These are phyloP conservation scores for Trichocomaceae sp. DNA, from an alignment of 2,329 filamentous ascomycete species.

Conservation along the genomic window DNA sequence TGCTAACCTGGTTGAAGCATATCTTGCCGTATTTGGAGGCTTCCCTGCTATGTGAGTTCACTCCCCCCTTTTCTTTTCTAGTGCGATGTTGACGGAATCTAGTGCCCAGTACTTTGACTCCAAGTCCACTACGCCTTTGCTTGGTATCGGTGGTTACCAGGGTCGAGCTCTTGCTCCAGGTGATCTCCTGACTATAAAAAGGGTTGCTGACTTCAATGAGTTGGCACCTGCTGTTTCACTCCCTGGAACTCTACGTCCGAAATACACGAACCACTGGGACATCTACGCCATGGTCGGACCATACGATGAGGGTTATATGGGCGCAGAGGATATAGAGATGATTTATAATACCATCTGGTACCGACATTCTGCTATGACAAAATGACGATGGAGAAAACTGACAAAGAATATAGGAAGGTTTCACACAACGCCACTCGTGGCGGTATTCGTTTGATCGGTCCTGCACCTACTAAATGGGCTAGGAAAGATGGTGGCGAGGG, in stretches of 20 bases:
- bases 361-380: too few species aligned
- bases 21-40: slow-evolving; percentile 53
- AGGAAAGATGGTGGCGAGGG: slow-evolving; percentile 56
- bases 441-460: slow-evolving; percentile 55
- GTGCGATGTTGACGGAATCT: neutral
- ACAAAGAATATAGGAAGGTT: slow-evolving; percentile 38
- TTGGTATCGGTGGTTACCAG: slow-evolving; percentile 55
- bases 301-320: slow-evolving; percentile 50
- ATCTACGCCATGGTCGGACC: slow-evolving; percentile 51
- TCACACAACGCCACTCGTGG: slow-evolving; percentile 56
- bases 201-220: too few species aligned
- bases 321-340: slow-evolving; percentile 48
- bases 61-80: neutral
- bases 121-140: slow-evolving; percentile 53
- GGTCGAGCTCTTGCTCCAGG: slow-evolving; percentile 50
- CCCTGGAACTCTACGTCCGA: slow-evolving; percentile 42
- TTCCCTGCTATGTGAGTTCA: slow-evolving; percentile 42
- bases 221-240: slow-evolving; percentile 21
- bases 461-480: slow-evolving; percentile 50
- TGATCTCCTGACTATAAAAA: slow-evolving; percentile 44
- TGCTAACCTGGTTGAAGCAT: slow-evolving; percentile 28
- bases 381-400: neutral
- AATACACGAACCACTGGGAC: slow-evolving; percentile 47
- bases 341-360: slow-evolving; percentile 50
- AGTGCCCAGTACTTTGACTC: slow-evolving; percentile 51